Base-by-base conservation (phyloP, 768 basidiomycete genomes). In the Podaxis pistillaris region DNA sequence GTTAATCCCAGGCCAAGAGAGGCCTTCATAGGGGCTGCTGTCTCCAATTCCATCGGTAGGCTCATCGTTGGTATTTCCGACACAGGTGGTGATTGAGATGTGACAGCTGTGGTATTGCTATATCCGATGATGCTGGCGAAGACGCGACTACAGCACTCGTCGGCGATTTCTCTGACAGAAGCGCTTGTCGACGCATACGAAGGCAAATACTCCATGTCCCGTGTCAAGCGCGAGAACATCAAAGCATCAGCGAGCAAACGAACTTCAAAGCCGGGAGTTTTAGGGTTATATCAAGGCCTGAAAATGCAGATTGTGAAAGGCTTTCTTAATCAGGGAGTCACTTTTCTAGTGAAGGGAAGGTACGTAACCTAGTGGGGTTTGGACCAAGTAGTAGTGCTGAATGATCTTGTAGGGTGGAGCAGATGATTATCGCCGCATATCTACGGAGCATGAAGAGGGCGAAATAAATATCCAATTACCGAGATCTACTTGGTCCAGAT, bases 51-150 rank as follows among this genome's bases (percentile, higher is more conserved):
- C 0, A 70, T 85, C 44, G 82, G 81, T 74, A 59, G n/a, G 65
- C 55, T 57, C 30, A 37, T 13, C 17, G 17, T 41, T 17, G 17
- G 12, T 13, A 17, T 17, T 17, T 33, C 30, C 40, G 17, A 41
- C 4, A 17, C 13, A 41, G 12, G 13, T 41, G 40, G 40, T 13
- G 17, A 49, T 17, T 49, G 46, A 22, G 22, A 24, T 49, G 11
- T 49, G 19, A 33, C 22, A 78, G 84, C 84, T 0, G 74, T 79
- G 6, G 68, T 75, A 0, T 59, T 85, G 1, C 71, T 86, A 7
- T 87, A 87, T 67, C 86, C 86, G 0, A 74, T 87, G 30, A 84
- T 87, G 19, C 78, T 87, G 17, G 82, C 85, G 17, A 88, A 87
- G 72, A 84, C 82, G 19, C 79, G 82, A 4, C 74, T 82, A 4